These are phyloP conservation scores for Streptanthus diversifolius DNA, from an alignment of 345 rosid species.

Conservation along the genomic window DNA sequence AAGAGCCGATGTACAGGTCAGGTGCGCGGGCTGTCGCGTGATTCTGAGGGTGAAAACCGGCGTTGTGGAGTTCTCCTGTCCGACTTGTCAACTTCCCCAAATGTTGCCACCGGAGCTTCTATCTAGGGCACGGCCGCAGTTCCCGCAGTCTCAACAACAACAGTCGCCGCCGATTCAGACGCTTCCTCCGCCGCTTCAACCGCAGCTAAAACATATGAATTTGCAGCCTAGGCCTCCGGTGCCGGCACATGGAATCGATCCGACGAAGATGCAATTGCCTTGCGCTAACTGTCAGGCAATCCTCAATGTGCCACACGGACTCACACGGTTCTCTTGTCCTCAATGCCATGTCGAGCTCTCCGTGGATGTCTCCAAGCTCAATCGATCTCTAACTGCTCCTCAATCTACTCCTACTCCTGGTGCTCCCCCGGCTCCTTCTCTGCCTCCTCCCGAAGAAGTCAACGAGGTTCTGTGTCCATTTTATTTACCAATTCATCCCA, in stretches of 20 bases:
- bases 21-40: conserved; percentile 91
- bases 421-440: conserved; percentile 36
- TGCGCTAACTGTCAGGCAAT: conserved; percentile 93
- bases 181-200: conserved; percentile 31
- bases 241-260: conserved; percentile 95
- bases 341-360: conserved; percentile 87
- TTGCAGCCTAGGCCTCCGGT: conserved; percentile 37
- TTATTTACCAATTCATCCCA: background rate
- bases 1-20: conserved; percentile 70
- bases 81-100: conserved; percentile 84
- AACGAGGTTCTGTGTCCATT: conserved; percentile 57
- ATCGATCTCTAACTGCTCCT: conserved; percentile 50
- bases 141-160: conserved; percentile 34
- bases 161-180: conserved; percentile 46
- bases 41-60: conserved; percentile 71
- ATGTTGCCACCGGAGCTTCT: conserved; percentile 96
- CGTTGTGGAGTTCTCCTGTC: conserved; percentile 72
- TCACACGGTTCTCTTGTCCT: conserved; percentile 79
- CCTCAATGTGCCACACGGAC: conserved; percentile 90
- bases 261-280: conserved; percentile 93
- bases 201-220: conserved; percentile 29
- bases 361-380: conserved; percentile 65
- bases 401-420: conserved; percentile 28
- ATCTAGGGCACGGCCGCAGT: conserved; percentile 40
- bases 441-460: conserved; percentile 68